These are phyloP conservation scores for Diplodia seriata DNA, from an alignment of 2,329 filamentous ascomycete genomes.

Conservation along the genomic window DNA sequence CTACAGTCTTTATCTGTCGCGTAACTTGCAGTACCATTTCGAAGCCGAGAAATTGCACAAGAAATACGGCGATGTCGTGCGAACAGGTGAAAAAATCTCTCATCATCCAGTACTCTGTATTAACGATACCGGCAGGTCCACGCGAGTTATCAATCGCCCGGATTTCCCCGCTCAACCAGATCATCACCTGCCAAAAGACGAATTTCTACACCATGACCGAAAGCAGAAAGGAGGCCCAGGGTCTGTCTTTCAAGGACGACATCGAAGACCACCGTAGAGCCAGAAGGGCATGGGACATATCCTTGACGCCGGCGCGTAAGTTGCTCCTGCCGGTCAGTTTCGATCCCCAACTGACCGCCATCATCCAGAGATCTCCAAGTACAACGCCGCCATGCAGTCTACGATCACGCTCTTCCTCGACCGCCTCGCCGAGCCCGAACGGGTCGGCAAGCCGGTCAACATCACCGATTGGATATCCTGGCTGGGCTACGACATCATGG, in stretches of 20 bases:
- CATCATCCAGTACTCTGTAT: neutral
- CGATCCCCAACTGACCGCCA: neutral
- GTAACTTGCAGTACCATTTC: conserved; percentile 14
- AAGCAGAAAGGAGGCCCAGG: conserved; percentile 38
- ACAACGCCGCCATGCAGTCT: conserved; percentile 5
- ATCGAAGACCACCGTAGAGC: conserved; percentile 42
- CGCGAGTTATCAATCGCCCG: conserved; percentile 15
- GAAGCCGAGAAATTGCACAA: conserved; percentile 14
- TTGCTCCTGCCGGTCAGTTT: neutral
- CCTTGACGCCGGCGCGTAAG: conserved; percentile 41
- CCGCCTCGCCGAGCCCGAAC: neutral
- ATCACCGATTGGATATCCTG: conserved; percentile 41
- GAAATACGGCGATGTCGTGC: conserved; percentile 17
- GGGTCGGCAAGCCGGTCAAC: conserved; percentile 7
- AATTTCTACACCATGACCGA: conserved; percentile 20
- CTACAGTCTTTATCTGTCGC: conserved; percentile 37
- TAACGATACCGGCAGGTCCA: neutral
- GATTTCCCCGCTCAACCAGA: conserved; percentile 2
- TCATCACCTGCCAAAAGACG: conserved; percentile 9
- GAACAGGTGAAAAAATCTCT: neutral
- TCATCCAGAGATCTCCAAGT: neutral
- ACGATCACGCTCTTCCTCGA: conserved; percentile 8
- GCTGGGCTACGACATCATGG: conserved; percentile 61
- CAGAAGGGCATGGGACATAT: conserved; percentile 45
- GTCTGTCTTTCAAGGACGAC: conserved; percentile 39